These are phyloP conservation scores for Zymoseptoria crescenta DNA, from an alignment of 2,329 filamentous ascomycete species.

Conservation along the genomic window DNA sequence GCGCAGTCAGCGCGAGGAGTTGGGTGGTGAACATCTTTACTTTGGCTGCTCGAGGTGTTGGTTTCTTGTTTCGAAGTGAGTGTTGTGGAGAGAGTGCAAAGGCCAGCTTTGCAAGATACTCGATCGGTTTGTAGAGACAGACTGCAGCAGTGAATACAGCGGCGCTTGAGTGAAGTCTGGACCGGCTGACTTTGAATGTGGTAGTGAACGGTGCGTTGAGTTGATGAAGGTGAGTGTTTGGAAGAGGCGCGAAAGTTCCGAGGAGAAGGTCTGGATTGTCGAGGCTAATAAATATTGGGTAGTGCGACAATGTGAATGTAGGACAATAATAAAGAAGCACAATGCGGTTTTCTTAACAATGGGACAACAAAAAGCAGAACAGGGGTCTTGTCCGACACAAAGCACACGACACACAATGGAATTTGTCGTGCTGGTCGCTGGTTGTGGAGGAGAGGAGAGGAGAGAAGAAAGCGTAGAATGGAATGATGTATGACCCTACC, in stretches of 20 bases:
- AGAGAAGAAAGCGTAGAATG: background rate
- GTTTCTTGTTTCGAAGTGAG: slow-evolving; percentile 3
- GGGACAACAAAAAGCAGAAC: slow-evolving; percentile 10
- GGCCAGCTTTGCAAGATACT: slow-evolving; percentile 11
- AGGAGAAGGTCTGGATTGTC: slow-evolving; percentile 1
- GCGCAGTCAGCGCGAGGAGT: slow-evolving; percentile 17
- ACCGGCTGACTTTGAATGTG: slow-evolving; percentile 1
- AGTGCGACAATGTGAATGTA: slow-evolving; percentile 8
- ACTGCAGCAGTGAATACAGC: background rate
- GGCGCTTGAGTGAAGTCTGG: background rate
- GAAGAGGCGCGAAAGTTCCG: slow-evolving; percentile 7
- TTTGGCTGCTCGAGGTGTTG: background rate
- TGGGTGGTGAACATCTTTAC: background rate
- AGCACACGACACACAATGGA: slow-evolving; percentile 11
- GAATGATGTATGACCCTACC: background rate
- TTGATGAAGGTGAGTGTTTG: slow-evolving; percentile 9
- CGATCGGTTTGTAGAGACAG: slow-evolving; percentile 5
- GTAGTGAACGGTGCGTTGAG: slow-evolving; percentile 13
- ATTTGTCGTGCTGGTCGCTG: slow-evolving; percentile 4
- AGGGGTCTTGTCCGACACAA: slow-evolving; percentile 9
- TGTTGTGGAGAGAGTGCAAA: slow-evolving; percentile 7
- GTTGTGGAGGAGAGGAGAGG: background rate
- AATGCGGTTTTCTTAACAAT: slow-evolving; percentile 8
- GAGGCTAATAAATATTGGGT: slow-evolving; percentile 4
- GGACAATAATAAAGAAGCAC: slow-evolving; percentile 9